These are phyloP conservation scores for Ceratocystis ficicola DNA, from an alignment of 2,329 filamentous ascomycete genomes.

Conservation along the genomic window DNA sequence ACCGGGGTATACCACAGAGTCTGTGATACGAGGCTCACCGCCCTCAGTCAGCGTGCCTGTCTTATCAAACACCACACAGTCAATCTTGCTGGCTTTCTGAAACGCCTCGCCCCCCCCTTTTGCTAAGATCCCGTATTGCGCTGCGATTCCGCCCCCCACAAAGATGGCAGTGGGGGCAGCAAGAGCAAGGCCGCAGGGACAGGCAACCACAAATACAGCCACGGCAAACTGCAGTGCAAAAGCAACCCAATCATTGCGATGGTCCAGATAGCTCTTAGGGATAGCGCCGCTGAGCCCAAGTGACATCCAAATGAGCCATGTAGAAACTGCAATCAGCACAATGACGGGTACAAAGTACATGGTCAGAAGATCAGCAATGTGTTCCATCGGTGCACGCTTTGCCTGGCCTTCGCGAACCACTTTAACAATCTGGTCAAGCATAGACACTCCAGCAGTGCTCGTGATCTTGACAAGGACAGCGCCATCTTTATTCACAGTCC, in stretches of 20 bases:
- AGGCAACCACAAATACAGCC: constrained; percentile 75
- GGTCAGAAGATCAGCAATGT: constrained; percentile 59
- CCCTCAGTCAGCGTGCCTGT: constrained; percentile 69
- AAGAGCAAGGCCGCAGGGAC: constrained; percentile 70
- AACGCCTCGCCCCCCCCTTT: constrained; percentile 79
- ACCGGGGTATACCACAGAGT: constrained; percentile 34
- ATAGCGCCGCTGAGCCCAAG: constrained; percentile 49
- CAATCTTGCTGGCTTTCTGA: constrained; percentile 66
- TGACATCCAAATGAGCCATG: constrained; percentile 59
- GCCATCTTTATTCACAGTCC: constrained; percentile 59
- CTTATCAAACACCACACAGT: constrained; percentile 79
- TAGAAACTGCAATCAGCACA: constrained; percentile 54
- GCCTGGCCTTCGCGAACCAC: constrained; percentile 68
- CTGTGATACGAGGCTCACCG: constrained; percentile 58
- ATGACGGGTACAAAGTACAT: constrained; percentile 67
- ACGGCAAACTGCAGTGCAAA: constrained; percentile 76
- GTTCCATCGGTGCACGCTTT: constrained; percentile 61
- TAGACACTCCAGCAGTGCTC: constrained; percentile 53
- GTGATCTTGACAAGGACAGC: constrained; percentile 53
- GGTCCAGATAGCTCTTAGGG: constrained; percentile 44
- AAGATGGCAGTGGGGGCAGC: constrained; percentile 81
- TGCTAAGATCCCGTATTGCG: constrained; percentile 66
- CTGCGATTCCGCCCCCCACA: constrained; percentile 67
- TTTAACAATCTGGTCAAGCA: constrained; percentile 69
- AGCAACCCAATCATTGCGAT: constrained; percentile 52